These are phyloP conservation scores for Litsea cubeba DNA, from an alignment of 164 flowering plant species.

Conservation along the genomic window DNA sequence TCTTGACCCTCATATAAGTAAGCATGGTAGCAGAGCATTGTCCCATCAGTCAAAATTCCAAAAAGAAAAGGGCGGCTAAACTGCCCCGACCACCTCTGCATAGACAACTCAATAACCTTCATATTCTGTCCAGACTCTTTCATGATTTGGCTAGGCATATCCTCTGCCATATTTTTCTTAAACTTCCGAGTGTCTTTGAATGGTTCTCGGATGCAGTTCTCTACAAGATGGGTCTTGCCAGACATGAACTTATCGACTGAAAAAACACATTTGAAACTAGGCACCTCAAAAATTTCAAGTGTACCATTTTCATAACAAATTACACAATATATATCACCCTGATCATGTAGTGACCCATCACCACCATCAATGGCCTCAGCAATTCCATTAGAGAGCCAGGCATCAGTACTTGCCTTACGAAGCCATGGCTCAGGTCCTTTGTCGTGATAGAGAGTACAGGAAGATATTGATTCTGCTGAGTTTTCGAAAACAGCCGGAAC, in stretches of 20 bases:
- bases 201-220: conserved; percentile 37
- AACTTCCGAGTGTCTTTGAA: conserved; percentile 27
- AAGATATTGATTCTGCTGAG: conserved; percentile 48
- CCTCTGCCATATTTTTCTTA: conserved; percentile 33
- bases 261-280: conserved; percentile 76
- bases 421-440: conserved; percentile 98
- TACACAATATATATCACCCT: conserved; percentile 90
- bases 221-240: conserved; percentile 68
- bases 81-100: conserved; percentile 87
- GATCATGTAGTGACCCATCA: conserved; percentile 74
- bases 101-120: conserved; percentile 79
- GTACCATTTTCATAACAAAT: conserved; percentile 79
- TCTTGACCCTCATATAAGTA: conserved; percentile 79
- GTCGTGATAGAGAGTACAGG: conserved; percentile 94
- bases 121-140: conserved; percentile 55
- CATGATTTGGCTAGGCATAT: conserved; percentile 35
- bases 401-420: conserved; percentile 87
- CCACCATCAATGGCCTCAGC: conserved; percentile 83
- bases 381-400: conserved; percentile 93
- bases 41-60: conserved; percentile 83
- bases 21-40: conserved; percentile 92
- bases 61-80: conserved; percentile 84
- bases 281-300: conserved; percentile 94
- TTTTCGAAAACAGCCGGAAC: conserved; percentile 60
- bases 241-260: conserved; percentile 69